These are phyloP conservation scores for Notholithocarpus densiflorus DNA, from an alignment of 306 rosid genomes.

Conservation along the genomic window DNA sequence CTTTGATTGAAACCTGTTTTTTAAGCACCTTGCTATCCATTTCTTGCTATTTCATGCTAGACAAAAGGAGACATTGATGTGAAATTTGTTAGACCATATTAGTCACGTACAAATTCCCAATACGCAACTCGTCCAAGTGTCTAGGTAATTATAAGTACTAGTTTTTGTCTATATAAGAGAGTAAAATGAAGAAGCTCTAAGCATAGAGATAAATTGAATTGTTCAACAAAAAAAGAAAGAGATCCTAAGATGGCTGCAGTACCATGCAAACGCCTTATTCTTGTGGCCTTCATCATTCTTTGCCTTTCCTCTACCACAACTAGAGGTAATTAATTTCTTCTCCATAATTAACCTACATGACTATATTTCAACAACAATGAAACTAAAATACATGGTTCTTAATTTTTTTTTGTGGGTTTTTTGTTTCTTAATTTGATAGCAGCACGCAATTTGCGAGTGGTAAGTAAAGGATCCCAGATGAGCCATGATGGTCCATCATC, in stretches of 20 bases:
- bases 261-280: constrained; percentile 39
- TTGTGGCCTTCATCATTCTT: constrained; percentile 48
- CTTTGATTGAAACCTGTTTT: neutral
- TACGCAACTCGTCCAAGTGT: constrained; percentile 19
- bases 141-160: constrained; percentile 11
- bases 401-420: neutral
- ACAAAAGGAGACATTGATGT: constrained; percentile 64
- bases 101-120: constrained; percentile 35
- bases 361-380: neutral
- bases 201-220: neutral
- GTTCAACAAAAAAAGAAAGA: neutral
- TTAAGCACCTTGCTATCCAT: constrained; percentile 7
- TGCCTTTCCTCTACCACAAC: constrained; percentile 50
- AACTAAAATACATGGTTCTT: neutral
- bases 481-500: constrained; percentile 23
- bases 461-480: constrained; percentile 18
- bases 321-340: constrained; percentile 40
- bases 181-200: constrained; percentile 9
- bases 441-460: constrained; percentile 51
- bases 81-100: constrained; percentile 41
- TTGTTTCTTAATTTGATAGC: constrained; percentile 17
- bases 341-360: neutral
- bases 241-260: constrained; percentile 29
- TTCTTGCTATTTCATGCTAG: constrained; percentile 32
- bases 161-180: constrained; percentile 35